Evolutionary conservation across 2,329 filamentous ascomycete species (phyloP), one percentile per base, ranked within the genome.

Genomic region (Stemphylium beticola): DNA sequence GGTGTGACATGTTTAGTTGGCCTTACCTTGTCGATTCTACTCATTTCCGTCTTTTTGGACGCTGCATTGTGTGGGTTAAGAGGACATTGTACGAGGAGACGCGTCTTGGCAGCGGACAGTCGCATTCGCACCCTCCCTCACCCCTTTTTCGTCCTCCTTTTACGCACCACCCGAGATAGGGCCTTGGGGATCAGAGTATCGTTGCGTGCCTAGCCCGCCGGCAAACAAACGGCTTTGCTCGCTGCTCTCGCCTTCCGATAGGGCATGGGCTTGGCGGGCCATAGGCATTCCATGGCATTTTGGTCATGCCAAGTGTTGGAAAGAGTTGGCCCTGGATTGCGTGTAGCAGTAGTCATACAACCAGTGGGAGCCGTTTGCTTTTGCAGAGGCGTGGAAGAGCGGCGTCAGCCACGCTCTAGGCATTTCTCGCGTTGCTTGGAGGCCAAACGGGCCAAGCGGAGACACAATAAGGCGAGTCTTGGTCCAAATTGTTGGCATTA

Each of bases 181-280:
- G 26, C 10, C 26, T 29, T 29, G 8, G 26, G 7, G 26, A 11
- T 7, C 9, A 11, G 24, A 18, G 42, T 45, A 24, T 36, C 26
- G 26, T 29, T 29, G 26, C 26, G 26, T 29, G 42, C 42, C 34
- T 31, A 14, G 24, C 14, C 15, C 3, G 40, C 5, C 17, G 42
- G 14, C 20, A 12, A 22, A 32, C 42, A 45, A 26, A 36, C 32
- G 17, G 7, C 20, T 45, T 18, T 24, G 26, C 31, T 22, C 31
- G 31, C 42, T 33, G 20, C 7, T 22, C 9, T 15, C 34, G 31
- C 26, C 9, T 20, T 33, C 31, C 31, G 42, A 45, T 20, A 45
- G 42, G 32, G 31, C 43, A 37, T 20, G 12, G 29, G 31, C 49
- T 53, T 53, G 49, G 49, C 49, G 32, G 32, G n/a, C 31, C 20